Base-by-base conservation (phyloP, 1,284 basidiomycete species). In the Xerocomus minutiporus region DNA sequence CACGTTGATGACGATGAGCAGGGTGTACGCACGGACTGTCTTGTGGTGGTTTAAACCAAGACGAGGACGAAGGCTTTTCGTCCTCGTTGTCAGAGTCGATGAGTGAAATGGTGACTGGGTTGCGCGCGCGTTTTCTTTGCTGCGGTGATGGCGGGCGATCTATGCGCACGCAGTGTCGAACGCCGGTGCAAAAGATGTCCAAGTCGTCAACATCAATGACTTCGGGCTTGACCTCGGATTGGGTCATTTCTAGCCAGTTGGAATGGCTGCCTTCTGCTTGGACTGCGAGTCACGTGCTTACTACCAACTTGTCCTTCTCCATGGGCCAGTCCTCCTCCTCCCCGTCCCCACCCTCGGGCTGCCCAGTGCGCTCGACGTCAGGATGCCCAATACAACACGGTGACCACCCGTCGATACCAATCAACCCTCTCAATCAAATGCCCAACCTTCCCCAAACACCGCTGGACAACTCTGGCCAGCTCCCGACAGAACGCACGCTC, bases 371-470 rank as follows among this genome's bases (percentile, higher is more conserved):
- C 15, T 46, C 44, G 17, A 13, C 55, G 8, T 45, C 60, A 1
- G 48, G 56, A 17, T 69, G 66, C 20, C 64, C 64, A 3, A 35
- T 69, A 0, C 55, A 65, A 43, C 63, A 65, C 13, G 36, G 60
- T 5, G 68, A 73, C 54, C 78, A 85, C 57, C 70, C 71, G 15
- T 53, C 65, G 25, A 55, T 62, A 23, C 58, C 68, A 6, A 64
- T 93, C 50, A 91, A 93, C 68, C 89, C 93, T 0, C 78, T 86
- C 49, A 99, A 97, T 73, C 85, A 95, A 64, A 97, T 99, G 80
- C 96, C 96, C 1, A 66, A 69, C 7, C 82, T 96, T 31, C 76
- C 88, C 0, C 92, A 95, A 68, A 69, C 75, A 0, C 84, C 82
- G 2, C 76, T 83, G 13, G 74, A 80, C 8, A 85, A 91, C 63